Conservation (phyloP, 1,284 basidiomycete species). For the Violaceomyces palustris region DNA sequence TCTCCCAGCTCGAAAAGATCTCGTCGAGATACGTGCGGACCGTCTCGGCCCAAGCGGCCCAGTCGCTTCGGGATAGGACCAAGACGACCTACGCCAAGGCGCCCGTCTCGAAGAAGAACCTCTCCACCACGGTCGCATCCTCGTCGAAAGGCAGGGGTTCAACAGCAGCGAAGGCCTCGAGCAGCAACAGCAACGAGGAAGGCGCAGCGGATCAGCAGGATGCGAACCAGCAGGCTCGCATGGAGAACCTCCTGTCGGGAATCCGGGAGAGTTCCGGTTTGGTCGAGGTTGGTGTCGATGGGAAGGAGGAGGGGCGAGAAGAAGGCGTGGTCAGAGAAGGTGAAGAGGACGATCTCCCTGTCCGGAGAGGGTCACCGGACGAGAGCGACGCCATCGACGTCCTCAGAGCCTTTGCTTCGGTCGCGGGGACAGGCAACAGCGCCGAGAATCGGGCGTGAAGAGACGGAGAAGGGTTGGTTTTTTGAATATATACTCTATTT, state of each 20-base stretch:
- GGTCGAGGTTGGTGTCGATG: not conserved
- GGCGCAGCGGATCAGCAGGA: too few species aligned
- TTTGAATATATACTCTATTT: too few species aligned
- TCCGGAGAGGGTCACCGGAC: conserved; percentile 7
- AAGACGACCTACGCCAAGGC: conserved; percentile 10
- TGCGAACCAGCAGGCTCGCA: too few species aligned
- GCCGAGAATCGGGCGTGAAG: too few species aligned
- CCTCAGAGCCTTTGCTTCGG: conserved; percentile 22
- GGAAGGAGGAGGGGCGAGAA: not conserved
- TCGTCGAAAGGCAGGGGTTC: not conserved
- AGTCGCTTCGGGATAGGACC: conserved; percentile 29
- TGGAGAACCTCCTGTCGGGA: conserved; percentile 27
- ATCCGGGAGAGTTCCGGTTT: conserved; percentile 20
- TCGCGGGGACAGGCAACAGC: too few species aligned
- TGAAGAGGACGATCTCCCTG: not conserved
- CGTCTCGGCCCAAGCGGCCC: conserved; percentile 27
- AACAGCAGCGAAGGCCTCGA: not conserved
- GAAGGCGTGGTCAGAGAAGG: conserved; percentile 7
- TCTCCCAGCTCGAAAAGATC: conserved; percentile 28
- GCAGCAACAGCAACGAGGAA: conserved; percentile 9
- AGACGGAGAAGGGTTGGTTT: too few species aligned
- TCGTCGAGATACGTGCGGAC: conserved; percentile 25
- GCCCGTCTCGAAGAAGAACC: conserved; percentile 8
- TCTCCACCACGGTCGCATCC: not conserved
- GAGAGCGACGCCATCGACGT: conserved; percentile 34